These are phyloP conservation scores for Apiospora koreana DNA, from an alignment of 2,329 filamentous ascomycete genomes.

Conservation along the genomic window DNA sequence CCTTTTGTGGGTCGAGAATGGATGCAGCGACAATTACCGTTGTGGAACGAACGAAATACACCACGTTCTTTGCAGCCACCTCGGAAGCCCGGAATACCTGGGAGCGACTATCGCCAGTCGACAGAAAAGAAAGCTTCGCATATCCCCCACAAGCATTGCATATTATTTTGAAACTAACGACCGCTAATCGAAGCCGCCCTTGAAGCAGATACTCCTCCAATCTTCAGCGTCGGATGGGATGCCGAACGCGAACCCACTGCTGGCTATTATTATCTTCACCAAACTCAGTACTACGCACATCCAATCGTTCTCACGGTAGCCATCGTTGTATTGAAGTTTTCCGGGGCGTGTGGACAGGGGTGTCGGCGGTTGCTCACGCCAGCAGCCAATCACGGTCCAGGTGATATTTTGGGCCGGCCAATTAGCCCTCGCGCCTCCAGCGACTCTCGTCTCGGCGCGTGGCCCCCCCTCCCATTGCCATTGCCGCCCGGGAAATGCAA, in stretches of 20 bases:
- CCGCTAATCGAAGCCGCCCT: background rate
- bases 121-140: background rate
- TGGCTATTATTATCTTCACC: background rate
- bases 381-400: background rate
- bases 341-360: background rate
- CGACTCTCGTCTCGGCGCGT: background rate
- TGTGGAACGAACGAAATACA: background rate
- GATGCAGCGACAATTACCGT: background rate
- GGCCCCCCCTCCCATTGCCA: no score
- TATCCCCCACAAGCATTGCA: background rate
- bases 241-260: background rate
- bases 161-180: background rate
- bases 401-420: conserved; percentile 4
- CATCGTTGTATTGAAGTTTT: background rate
- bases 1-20: background rate
- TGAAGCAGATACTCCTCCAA: background rate
- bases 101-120: background rate
- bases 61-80: background rate
- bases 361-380: background rate
- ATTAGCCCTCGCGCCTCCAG: background rate
- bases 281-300: background rate
- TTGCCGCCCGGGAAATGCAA: background rate
- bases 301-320: background rate
- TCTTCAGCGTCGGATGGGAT: conserved; percentile 2
- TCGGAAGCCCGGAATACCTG: background rate